Percentiles rank a stretch among this genome's conserved stretches.
Conservation (phyloP, 2,329 filamentous ascomycete species). For the Xylaria digitata region DNA sequence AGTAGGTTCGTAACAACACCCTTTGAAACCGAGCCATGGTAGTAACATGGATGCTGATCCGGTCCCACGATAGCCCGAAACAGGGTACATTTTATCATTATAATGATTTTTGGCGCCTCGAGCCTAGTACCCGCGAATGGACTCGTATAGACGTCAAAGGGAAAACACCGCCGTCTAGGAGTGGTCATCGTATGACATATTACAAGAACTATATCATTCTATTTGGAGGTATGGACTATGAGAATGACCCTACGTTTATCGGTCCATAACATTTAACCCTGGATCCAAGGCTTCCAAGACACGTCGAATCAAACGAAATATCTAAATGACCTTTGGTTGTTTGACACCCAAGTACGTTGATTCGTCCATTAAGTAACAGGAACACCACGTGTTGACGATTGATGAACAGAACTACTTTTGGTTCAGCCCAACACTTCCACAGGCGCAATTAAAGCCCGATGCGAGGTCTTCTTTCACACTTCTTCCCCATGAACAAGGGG, state of each 20-base stretch:
- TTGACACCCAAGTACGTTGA: conserved; percentile 72
- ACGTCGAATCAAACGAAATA: conserved; percentile 96
- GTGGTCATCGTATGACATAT: conserved; percentile 94
- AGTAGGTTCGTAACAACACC: conserved; percentile 65
- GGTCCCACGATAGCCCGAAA: conserved; percentile 35
- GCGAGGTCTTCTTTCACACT: conserved; percentile 91
- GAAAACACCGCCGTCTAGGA: conserved; percentile 83
- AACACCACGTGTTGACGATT: conserved; percentile 32
- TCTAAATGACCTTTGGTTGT: conserved; percentile 92
- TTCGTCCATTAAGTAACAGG: background rate
- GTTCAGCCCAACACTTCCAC: conserved; percentile 79
- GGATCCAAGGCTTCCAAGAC: conserved; percentile 79
- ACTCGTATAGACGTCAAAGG: conserved; percentile 84
- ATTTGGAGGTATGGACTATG: conserved; percentile 71
- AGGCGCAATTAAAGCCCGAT: conserved; percentile 88
- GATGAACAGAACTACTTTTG: conserved; percentile 76
- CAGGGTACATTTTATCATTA: conserved; percentile 97
- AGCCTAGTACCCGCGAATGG: conserved; percentile 89
- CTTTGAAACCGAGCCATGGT: conserved; percentile 1
- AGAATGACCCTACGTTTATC: background rate
- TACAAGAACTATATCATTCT: conserved; percentile 97
- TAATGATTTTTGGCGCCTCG: conserved; percentile 96
- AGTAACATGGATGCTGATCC: conserved; percentile 26
- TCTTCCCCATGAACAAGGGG: conserved; percentile 88
- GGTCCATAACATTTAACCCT: conserved; percentile 31